phyloP scores from a whole-genome alignment of 371 early-diverging fungal genomes.

The Quaeritorhiza haematococci region DNA sequence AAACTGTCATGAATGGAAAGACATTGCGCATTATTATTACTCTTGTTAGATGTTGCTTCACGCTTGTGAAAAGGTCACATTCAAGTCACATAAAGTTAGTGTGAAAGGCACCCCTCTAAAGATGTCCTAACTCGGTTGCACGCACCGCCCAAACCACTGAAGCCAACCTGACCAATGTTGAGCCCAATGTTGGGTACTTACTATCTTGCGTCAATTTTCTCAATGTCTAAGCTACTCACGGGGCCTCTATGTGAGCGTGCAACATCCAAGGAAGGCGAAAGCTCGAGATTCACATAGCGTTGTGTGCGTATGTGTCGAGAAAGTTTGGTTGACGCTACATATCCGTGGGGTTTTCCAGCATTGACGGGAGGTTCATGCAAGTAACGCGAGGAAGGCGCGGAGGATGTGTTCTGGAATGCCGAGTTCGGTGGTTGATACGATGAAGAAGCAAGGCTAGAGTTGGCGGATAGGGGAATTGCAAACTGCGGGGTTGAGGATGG shows the following conservation, averaged over 20 bases:
- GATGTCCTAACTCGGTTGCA: background rate
- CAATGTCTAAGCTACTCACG: constrained; percentile 51
- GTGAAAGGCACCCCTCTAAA: background rate
- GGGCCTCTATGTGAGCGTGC: constrained; percentile 33
- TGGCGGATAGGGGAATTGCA: no score
- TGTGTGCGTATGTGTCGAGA: no score
- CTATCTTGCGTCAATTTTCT: constrained; percentile 57
- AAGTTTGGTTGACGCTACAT: no score
- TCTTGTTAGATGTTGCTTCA: background rate
- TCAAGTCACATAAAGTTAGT: background rate
- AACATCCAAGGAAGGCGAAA: background rate
- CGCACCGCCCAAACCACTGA: background rate
- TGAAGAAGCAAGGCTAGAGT: no score
- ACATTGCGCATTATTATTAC: background rate
- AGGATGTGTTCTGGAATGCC: no score
- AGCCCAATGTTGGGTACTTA: constrained; percentile 24
- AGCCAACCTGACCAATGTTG: background rate
- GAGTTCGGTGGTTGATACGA: no score
- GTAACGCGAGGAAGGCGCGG: no score
- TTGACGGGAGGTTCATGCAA: no score
- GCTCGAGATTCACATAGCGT: background rate
- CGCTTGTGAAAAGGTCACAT: background rate
- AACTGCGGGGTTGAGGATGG: no score
- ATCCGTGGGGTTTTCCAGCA: no score
- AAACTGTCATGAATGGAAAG: constrained; percentile 40